These are phyloP conservation scores for Chlorella sp. DNA, from an alignment of 139 green algal species.

Conservation along the genomic window DNA sequence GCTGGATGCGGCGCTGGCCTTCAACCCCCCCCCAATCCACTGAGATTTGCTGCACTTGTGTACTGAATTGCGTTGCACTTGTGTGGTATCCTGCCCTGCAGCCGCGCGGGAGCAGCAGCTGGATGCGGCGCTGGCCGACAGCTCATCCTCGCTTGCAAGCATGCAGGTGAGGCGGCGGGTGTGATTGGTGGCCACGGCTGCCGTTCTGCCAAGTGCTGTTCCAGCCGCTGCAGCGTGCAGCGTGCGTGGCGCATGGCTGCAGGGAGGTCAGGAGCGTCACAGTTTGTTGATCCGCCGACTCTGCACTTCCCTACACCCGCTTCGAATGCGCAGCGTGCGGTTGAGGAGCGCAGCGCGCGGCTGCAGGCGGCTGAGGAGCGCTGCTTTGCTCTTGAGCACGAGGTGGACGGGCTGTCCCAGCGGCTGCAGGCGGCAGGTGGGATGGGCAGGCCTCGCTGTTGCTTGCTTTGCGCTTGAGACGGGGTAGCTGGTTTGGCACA, in stretches of 20 bases:
- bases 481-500: too few relatives aligned
- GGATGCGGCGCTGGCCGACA: constrained; percentile 58
- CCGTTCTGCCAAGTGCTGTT: too few relatives aligned
- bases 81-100: constrained; percentile 15
- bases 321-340: constrained; percentile 35
- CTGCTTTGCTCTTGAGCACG: constrained; percentile 26
- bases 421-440: constrained; percentile 14
- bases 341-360: constrained; percentile 42
- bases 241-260: too few relatives aligned
- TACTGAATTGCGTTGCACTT: too few relatives aligned
- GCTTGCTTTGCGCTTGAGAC: too few relatives aligned
- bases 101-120: constrained; percentile 63
- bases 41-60: too few relatives aligned
- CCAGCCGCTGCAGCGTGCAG: background rate
- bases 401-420: constrained; percentile 35
- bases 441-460: too few relatives aligned
- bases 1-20: too few relatives aligned
- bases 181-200: too few relatives aligned
- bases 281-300: too few relatives aligned
- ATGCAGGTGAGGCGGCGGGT: constrained; percentile 43
- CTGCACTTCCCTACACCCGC: background rate
- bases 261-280: too few relatives aligned
- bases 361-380: constrained; percentile 43
- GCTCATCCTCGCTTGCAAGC: constrained; percentile 49
- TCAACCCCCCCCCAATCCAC: too few relatives aligned